Conservation (phyloP, 257 asterid species). For the Haberlea rhodopensis region DNA sequence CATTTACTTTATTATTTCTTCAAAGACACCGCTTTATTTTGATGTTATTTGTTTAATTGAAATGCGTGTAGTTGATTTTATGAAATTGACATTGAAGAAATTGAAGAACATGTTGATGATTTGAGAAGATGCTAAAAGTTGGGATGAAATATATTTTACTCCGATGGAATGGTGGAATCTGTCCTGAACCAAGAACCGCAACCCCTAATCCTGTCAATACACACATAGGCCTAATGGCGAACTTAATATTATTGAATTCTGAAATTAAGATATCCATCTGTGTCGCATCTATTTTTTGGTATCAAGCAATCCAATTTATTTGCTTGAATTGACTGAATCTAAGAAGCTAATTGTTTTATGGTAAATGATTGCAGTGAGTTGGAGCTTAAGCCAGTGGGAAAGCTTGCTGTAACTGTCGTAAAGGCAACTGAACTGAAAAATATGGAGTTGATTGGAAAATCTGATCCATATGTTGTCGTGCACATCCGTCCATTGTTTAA, state of each 20-base stretch:
- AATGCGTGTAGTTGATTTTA: no score
- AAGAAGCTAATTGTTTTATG: conserved; percentile 6
- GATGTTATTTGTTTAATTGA: no score
- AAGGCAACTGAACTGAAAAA: conserved; percentile 81
- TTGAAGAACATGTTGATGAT: no score
- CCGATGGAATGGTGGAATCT: background rate
- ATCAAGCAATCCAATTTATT: background rate
- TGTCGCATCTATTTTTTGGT: conserved; percentile 1
- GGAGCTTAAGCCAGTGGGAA: conserved; percentile 99
- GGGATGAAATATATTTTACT: no score
- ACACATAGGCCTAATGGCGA: background rate
- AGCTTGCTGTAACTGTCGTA: conserved; percentile 55
- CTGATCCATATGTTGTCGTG: conserved; percentile 84
- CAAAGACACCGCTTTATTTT: background rate
- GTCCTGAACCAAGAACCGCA: no score
- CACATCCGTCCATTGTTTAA: conserved; percentile 86
- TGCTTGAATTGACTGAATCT: background rate
- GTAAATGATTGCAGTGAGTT: conserved; percentile 60
- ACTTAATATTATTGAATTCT: background rate
- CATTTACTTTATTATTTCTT: no score
- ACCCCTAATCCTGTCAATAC: background rate
- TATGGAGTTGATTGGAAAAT: conserved; percentile 90
- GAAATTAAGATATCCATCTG: conserved; percentile 9
- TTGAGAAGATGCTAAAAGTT: no score
- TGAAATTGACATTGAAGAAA: no score